Evolutionary conservation across 2,329 filamentous ascomycete species (phyloP).

Genomic region (Pyricularia pennisetigena): DNA sequence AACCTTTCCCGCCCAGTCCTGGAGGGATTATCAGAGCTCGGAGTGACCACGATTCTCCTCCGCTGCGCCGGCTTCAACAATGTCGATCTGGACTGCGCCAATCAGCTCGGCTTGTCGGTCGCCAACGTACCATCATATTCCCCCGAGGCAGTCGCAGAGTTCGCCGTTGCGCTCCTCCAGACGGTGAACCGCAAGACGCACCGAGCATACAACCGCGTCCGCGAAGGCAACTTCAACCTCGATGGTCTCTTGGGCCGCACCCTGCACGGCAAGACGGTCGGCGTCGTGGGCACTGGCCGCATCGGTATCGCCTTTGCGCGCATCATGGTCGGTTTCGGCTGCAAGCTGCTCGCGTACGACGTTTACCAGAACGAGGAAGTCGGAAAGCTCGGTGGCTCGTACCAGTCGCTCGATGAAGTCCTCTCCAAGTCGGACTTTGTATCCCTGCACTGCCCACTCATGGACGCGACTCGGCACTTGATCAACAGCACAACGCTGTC

Average conservation of each 20-base stretch:
- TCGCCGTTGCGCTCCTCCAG: slow-evolving; percentile 56
- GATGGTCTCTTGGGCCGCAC: slow-evolving; percentile 54
- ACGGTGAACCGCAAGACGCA: slow-evolving; percentile 60
- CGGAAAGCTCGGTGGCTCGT: slow-evolving; percentile 32
- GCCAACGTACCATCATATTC: slow-evolving; percentile 60
- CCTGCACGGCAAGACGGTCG: slow-evolving; percentile 54
- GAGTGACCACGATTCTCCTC: slow-evolving; percentile 49
- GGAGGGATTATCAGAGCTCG: slow-evolving; percentile 32
- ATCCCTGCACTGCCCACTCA: slow-evolving; percentile 57
- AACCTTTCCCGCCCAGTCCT: slow-evolving; percentile 40
- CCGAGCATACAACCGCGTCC: slow-evolving; percentile 57
- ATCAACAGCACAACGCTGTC: slow-evolving; percentile 44
- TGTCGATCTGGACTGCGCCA: slow-evolving; percentile 48
- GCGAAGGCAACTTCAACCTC: slow-evolving; percentile 59
- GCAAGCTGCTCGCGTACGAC: slow-evolving; percentile 51
- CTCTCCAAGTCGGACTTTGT: slow-evolving; percentile 49
- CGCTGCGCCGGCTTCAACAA: slow-evolving; percentile 63
- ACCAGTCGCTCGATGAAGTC: slow-evolving; percentile 42
- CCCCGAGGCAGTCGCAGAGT: slow-evolving; percentile 61
- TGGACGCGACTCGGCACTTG: slow-evolving; percentile 47
- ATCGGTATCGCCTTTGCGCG: slow-evolving; percentile 54
- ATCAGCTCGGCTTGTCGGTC: slow-evolving; percentile 45
- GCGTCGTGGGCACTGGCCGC: slow-evolving; percentile 53
- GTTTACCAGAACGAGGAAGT: slow-evolving; percentile 42
- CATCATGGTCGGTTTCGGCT: slow-evolving; percentile 57